phyloP scores from a whole-genome alignment of 495 filamentous ascomycete species.

The Penicillium arizonense region DNA sequence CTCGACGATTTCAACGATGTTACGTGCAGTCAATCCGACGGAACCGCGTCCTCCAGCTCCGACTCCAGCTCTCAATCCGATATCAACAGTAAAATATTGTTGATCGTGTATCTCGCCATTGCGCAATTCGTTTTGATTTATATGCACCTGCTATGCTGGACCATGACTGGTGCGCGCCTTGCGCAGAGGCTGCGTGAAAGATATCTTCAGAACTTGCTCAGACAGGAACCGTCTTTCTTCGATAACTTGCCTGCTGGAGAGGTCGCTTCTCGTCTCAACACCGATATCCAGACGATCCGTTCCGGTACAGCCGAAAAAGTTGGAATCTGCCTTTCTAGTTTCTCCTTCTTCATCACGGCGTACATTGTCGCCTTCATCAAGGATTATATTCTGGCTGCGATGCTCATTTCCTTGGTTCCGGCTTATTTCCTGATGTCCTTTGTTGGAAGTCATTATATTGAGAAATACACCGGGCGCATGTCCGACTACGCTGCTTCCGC shows the following conservation, averaged over 20 bases:
- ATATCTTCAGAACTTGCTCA: constrained; percentile 56
- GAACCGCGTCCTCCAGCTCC: constrained; percentile 15
- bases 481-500: constrained; percentile 50
- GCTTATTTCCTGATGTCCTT: constrained; percentile 66
- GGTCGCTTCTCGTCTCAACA: constrained; percentile 59
- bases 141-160: constrained; percentile 53
- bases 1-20: constrained; percentile 63
- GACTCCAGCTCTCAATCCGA: constrained; percentile 31
- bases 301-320: constrained; percentile 68
- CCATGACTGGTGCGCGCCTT: constrained; percentile 57
- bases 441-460: constrained; percentile 57
- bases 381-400: constrained; percentile 39
- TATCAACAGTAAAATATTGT: constrained; percentile 57
- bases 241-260: constrained; percentile 56
- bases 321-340: constrained; percentile 55
- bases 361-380: constrained; percentile 67
- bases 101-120: constrained; percentile 62
- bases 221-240: constrained; percentile 62
- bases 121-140: constrained; percentile 63
- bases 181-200: constrained; percentile 58
- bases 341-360: constrained; percentile 61
- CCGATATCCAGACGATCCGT: constrained; percentile 59
- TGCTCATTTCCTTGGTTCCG: constrained; percentile 57
- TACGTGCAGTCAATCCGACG: constrained; percentile 43
- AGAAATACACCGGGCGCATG: constrained; percentile 55